Base-by-base conservation (phyloP, 2,329 filamentous ascomycete genomes). In the Nemania abortiva region DNA sequence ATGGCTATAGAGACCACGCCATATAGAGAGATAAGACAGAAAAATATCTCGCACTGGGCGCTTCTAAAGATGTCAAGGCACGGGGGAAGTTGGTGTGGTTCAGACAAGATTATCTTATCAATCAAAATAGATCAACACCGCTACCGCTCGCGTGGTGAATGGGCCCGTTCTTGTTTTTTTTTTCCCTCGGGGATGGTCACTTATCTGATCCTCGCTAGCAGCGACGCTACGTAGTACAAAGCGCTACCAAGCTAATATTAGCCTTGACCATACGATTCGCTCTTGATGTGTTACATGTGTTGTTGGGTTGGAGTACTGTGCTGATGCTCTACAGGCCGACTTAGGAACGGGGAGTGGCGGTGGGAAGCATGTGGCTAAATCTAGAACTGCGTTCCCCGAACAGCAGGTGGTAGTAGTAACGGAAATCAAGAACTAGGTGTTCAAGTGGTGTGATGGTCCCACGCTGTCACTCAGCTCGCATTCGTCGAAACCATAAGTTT, bases 91-190 rank as follows among this genome's bases (percentile, higher is more conserved):
- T 56, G n/a, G 59, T 22, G 57, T 27, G 60, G 34, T 57, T 45
- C 22, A 47, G 45, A 47, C 31, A 47, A 60, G 58, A 66, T 68
- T 59, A 52, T 73, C 71, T 73, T 70, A 73, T 73, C 71, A 69
- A 73, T 73, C 71, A 61, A 65, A 72, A 69, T 54, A 70, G 63
- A 71, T 70, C 34, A 63, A 11, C 31, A 55, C 50, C 31, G 53
- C 52, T 47, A 47, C 42, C 52, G 27, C 20, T 53, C 15, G 63
- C 11, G 42, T 53, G 52, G 59, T 55, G 45, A 66, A 54, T 42
- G 22, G 39, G n/a, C 20, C 10, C 10, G 6, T 24, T 24, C 18
- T 24, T 2, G 24, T 27, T 27, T 27, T 27, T 27, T 65, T 42
- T 7, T 10, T 29, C 53, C 42, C 49, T 53, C 13, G 31, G 39